Conservation (phyloP, 192 early-diverging fungal species). For the Backusella mclennaniae region DNA sequence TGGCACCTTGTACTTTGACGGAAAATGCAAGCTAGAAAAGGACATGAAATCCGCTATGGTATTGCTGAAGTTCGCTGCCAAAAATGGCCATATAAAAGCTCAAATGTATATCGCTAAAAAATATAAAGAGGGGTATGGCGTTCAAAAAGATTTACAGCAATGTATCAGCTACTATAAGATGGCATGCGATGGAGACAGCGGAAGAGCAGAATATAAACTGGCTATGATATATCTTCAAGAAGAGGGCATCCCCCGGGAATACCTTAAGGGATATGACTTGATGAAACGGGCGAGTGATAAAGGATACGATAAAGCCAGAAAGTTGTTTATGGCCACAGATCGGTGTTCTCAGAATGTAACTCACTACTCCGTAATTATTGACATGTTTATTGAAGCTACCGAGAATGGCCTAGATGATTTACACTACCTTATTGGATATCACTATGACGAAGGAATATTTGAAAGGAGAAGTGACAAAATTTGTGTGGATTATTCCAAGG, state of each 20-base stretch:
- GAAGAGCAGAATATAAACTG: not conserved
- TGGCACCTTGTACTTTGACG: too few species aligned
- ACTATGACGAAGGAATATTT: too few species aligned
- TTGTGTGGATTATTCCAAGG: too few species aligned
- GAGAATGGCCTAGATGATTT: not conserved
- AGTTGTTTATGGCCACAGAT: not conserved
- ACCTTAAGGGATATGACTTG: not conserved
- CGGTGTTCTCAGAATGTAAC: not conserved
- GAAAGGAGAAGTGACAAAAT: too few species aligned
- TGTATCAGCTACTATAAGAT: not conserved
- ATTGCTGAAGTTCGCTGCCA: too few species aligned
- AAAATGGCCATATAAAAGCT: too few species aligned
- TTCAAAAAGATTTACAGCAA: too few species aligned
- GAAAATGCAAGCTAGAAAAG: too few species aligned
- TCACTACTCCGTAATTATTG: not conserved
- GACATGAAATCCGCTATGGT: too few species aligned
- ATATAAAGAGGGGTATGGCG: too few species aligned
- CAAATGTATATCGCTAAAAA: too few species aligned
- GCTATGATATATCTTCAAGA: not conserved
- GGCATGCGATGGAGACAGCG: not conserved
- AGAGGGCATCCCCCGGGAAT: not conserved
- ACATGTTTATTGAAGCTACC: not conserved
- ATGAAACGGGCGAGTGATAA: not conserved
- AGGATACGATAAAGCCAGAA: not conserved
- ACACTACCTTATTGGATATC: not conserved